These are phyloP conservation scores for Detonula confervacea DNA, from an alignment of 352 stramenopile species.

Conservation along the genomic window DNA sequence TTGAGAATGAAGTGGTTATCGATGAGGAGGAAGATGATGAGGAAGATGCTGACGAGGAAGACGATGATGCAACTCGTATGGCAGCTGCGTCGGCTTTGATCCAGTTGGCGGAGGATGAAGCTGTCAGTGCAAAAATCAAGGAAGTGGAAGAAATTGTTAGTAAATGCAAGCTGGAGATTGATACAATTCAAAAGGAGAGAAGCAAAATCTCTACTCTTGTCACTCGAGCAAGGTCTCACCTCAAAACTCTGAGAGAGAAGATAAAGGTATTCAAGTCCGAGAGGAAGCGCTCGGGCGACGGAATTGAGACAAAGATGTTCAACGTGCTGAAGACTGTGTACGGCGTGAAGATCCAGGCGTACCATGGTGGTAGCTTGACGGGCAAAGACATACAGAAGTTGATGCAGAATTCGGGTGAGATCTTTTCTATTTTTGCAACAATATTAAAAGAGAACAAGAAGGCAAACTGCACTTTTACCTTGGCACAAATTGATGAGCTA, in stretches of 20 bases:
- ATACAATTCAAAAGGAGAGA: too few relatives aligned
- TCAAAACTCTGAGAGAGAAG: too few relatives aligned
- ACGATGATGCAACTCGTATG: not conserved
- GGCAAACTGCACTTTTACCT: not conserved
- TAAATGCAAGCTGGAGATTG: too few relatives aligned
- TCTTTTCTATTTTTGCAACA: not conserved
- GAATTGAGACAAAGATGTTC: too few relatives aligned
- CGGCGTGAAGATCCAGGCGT: too few relatives aligned
- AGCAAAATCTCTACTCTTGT: too few relatives aligned
- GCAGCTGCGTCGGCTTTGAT: too few relatives aligned
- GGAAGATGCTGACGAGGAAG: not conserved
- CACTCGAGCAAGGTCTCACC: too few relatives aligned
- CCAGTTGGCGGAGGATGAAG: not conserved
- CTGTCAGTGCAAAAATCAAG: not conserved
- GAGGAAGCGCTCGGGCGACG: too few relatives aligned
- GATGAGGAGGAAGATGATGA: not conserved
- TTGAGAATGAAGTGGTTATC: not conserved
- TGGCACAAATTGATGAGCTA: constrained; percentile 21
- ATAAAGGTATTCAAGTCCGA: too few relatives aligned
- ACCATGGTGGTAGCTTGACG: not conserved
- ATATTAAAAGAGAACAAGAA: constrained; percentile 2
- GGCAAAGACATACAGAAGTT: not conserved
- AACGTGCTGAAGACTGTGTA: too few relatives aligned
- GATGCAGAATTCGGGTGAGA: not conserved
- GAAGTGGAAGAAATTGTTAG: not conserved